A percentile compares a stretch with the other conserved stretches of the same genome.
Evolutionary conservation across 139 green algal genomes (phyloP).

Genomic region (Coelastrella sp.): DNA sequence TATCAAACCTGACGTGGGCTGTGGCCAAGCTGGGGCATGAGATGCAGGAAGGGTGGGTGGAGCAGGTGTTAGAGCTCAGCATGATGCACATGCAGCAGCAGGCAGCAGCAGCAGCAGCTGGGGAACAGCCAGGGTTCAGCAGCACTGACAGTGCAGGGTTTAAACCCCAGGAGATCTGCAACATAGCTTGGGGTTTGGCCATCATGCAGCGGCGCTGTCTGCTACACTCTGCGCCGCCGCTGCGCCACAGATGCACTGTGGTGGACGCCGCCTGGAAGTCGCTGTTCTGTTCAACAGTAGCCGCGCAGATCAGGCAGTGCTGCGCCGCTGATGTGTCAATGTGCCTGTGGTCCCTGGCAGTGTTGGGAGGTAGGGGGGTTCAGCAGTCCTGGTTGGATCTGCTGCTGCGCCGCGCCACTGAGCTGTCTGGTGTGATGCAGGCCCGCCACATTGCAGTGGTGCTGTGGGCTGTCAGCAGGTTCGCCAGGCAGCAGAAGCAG

Average conservation of each 20-base stretch:
- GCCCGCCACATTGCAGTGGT: conserved; percentile 24
- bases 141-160: neutral
- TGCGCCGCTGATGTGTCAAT: conserved; percentile 10
- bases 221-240: neutral
- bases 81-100: neutral
- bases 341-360: conserved; percentile 23
- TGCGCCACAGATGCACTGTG: conserved; percentile 6
- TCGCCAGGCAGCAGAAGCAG: conserved; percentile 1
- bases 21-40: conserved; percentile 31
- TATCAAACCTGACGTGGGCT: conserved; percentile 22
- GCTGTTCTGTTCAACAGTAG: neutral
- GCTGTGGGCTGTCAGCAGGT: conserved; percentile 22
- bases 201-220: conserved; percentile 30
- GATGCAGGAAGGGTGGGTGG: conserved; percentile 17
- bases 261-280: conserved; percentile 5
- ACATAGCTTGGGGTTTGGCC: conserved; percentile 30
- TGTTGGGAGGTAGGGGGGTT: neutral
- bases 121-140: neutral
- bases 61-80: conserved; percentile 11
- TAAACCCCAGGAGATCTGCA: conserved; percentile 15
- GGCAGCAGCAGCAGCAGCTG: neutral
- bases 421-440: neutral
- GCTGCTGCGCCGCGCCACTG: neutral
- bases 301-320: neutral
- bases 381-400: neutral